Evolutionary conservation across 83 land plant genomes (phyloP), one percentile per base, ranked within the genome.

Genomic region (Diphasiastrum complanatum): DNA sequence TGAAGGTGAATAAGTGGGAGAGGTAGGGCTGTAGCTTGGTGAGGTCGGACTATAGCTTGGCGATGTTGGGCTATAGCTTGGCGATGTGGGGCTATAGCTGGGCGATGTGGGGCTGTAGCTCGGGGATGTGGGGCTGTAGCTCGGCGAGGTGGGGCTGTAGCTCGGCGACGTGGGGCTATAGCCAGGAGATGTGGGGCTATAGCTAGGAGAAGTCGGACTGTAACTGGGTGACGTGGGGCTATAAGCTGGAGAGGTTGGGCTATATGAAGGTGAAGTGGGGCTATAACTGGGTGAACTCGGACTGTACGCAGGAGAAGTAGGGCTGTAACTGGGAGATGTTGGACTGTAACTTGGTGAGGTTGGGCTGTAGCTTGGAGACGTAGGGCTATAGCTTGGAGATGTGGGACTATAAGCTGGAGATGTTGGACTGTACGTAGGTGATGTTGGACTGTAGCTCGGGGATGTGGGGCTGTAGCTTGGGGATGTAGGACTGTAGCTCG

Each of bases 281-380:
- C 81, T 85, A 36, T 89, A 89, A 8, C 78, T 77, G 85, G 43
- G 96, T 75, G 65, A 86, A 0, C 86, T 79, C 1, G 95, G 95
- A 61, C 89, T 81, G 69, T 87, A 87, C 1, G 83, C 59, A 28
- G 95, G 95, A 10, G 69, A 63, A 24, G 69, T 63, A 2, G 73
- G 72, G 4, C 54, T 46, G 45, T 69, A 69, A 33, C 47, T 32
- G n/a, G 72, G 72, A 1, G 72, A 69, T 16, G 72, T 59, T 29
- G 92, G 90, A 27, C 82, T 77, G 47, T 87, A 87, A 1, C 75
- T 67, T 1, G 95, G 87, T 12, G 91, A 83, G 5, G 86, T 88
- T 0, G 93, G 93, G 37, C 85, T 81, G 29, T 88, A 88, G 1
- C 63, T 43, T 0, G 95, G 95, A 0, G 89, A 84, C 6, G 90